These are phyloP conservation scores for Evernia prunastri DNA, from an alignment of 495 filamentous ascomycete species.

Conservation along the genomic window DNA sequence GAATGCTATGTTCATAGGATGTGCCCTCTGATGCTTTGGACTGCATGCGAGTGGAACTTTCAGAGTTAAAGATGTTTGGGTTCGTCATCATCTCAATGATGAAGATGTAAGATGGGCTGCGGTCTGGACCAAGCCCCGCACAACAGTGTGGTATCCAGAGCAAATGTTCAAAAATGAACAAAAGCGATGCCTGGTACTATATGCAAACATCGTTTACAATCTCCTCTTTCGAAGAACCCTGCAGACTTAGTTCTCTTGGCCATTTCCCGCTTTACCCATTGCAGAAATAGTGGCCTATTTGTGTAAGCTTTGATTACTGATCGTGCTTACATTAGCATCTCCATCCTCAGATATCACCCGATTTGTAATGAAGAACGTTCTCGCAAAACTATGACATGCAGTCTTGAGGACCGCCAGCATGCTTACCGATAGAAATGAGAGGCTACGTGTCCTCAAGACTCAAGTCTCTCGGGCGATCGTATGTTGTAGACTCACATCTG, in stretches of 20 bases:
- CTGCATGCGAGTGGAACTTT: background rate
- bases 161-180: background rate
- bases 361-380: background rate
- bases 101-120: background rate
- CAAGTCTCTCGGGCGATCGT: background rate
- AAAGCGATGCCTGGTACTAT: background rate
- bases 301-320: background rate
- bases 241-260: background rate
- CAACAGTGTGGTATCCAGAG: background rate
- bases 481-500: background rate
- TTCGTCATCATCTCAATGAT: background rate
- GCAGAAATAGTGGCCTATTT: background rate
- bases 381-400: no score
- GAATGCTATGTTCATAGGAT: background rate
- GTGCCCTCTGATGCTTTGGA: background rate
- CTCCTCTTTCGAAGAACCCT: background rate
- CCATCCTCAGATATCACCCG: no score
- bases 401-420: background rate
- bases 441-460: background rate
- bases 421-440: background rate
- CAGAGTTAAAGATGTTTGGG: background rate
- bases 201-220: background rate
- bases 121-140: background rate
- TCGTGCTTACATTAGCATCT: background rate
- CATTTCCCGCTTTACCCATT: background rate